These are phyloP conservation scores for Mycena rosella DNA, from an alignment of 768 basidiomycete genomes.

Conservation along the genomic window DNA sequence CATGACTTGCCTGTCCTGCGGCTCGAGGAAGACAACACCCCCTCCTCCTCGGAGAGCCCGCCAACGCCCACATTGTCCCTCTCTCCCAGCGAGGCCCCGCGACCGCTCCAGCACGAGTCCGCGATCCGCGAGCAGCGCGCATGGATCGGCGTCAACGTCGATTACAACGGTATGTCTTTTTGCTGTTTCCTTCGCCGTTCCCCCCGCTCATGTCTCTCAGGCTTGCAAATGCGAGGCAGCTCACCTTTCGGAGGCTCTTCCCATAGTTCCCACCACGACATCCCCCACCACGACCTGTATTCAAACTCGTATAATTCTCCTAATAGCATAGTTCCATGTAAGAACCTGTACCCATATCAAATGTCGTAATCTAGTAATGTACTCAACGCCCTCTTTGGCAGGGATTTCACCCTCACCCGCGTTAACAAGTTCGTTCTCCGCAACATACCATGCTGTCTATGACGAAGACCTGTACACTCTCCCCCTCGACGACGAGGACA, in stretches of 20 bases:
- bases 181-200: background rate
- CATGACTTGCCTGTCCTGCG: conserved; percentile 69
- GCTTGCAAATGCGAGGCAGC: conserved; percentile 23
- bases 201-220: background rate
- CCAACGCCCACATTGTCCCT: conserved; percentile 50
- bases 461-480: conserved; percentile 17
- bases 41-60: conserved; percentile 55
- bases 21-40: conserved; percentile 58
- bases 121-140: conserved; percentile 37
- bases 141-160: conserved; percentile 13
- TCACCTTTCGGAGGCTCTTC: conserved; percentile 29
- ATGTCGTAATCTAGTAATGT: conserved; percentile 75
- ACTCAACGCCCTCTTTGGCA: conserved; percentile 72
- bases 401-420: conserved; percentile 50
- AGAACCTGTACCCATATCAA: conserved; percentile 80
- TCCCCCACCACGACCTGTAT: conserved; percentile 13
- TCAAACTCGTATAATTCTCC: conserved; percentile 24
- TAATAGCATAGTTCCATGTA: conserved; percentile 78
- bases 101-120: conserved; percentile 35
- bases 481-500: conserved; percentile 3
- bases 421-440: conserved; percentile 45
- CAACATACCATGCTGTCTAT: conserved; percentile 33
- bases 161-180: conserved; percentile 27
- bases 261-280: conserved; percentile 33
- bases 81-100: conserved; percentile 33